Evolutionary conservation across 805 yeast species (phyloP), one percentile per base, ranked within the genome.

Genomic region (Candida montana): DNA sequence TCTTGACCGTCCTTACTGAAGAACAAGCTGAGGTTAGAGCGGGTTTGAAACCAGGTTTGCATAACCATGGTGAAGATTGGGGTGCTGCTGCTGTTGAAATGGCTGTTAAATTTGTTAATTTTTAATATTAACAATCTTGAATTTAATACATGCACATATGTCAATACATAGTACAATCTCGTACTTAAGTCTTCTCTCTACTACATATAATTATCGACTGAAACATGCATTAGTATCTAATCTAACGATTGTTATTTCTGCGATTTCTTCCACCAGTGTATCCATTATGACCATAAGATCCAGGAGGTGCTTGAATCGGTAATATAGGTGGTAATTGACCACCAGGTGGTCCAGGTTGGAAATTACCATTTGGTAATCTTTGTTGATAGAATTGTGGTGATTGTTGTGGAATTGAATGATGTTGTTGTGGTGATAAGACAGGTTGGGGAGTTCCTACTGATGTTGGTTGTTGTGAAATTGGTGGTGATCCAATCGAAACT

Each of bases 51-150:
- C 79, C 79, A 52, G 67, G 61, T 10, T 76, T 81, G 80, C 98
- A 93, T 64, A 91, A 91, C 69, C 99, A 93, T 58, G 99, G 99
- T 50, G 87, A 77, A 58, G 99, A 93, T 63, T 91, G 99, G 99
- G 99, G 95, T 52, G 90, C 95, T 28, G 96, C 97, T 41, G 99
- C 99, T 13, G 96, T 93, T 21, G 99, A 91, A 69, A 91, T 93
- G 98, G 82, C 77, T 4, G 38, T 58, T 13, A 77, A 77, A 52
- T 76, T 62, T 44, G 44, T 51, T 34, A 44, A 16, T 29, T 33
- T 12, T 23, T 37, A 37, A 8, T 18, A 17, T 10, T 2, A 8
- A 11, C 7, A 12, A 10, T 19, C 11, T 10, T 27, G n/a, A n/a
- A n/a, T n/a, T n/a, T n/a, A n/a, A n/a, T n/a, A n/a, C n/a, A n/a